Base-by-base conservation (phyloP, 1,139 yeast genomes). In the Casaregolazyma lundiana region DNA sequence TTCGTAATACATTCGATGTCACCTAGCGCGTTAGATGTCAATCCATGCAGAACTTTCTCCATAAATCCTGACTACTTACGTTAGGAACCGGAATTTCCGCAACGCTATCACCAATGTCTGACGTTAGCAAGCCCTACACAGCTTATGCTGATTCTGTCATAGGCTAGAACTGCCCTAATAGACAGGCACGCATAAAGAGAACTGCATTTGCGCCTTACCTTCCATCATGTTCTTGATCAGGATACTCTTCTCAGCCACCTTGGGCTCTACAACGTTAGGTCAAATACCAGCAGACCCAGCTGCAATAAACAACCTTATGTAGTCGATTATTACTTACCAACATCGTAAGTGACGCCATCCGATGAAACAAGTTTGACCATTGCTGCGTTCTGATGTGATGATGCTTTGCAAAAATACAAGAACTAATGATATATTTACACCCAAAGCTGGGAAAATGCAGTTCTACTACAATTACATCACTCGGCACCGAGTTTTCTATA, bases 1-100 rank as follows among this genome's bases (percentile, higher is more conserved):
- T 90, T 64, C 86, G 80, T 68, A 94, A 77, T 21, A 92, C 97
- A 21, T 87, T 70, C 38, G 75, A 65, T 42, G 71, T 65, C 30
- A 66, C 68, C 58, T 63, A 48, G 20, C 9, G 2, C n/a, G 35
- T n/a, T 18, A 20, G 38, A 18, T 20, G 21, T 26, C 13, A 39
- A 4, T 18, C 6, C 29, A 9, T 16, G 29, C 2, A 9, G 22
- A 4, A 24, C 18, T 7, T 6, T 21, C 8, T 16, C 37, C 35
- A n/a, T 22, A n/a, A n/a, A n/a, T 2, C 15, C 6, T 16, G 26
- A 19, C 30, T 15, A 60, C 94, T 73, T 40, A 89, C 96, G 61
- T 87, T 89, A 41, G 96, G 97, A 21, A 92, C 84, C 32, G 97
- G 97, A 58, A 90, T 83, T 59, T 88, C 96, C 53, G 86, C 84